A percentile compares a stretch with the other conserved stretches of the same genome.
Evolutionary conservation across 163 green algal genomes (phyloP).

Genomic region (Scenedesmus sp.): DNA sequence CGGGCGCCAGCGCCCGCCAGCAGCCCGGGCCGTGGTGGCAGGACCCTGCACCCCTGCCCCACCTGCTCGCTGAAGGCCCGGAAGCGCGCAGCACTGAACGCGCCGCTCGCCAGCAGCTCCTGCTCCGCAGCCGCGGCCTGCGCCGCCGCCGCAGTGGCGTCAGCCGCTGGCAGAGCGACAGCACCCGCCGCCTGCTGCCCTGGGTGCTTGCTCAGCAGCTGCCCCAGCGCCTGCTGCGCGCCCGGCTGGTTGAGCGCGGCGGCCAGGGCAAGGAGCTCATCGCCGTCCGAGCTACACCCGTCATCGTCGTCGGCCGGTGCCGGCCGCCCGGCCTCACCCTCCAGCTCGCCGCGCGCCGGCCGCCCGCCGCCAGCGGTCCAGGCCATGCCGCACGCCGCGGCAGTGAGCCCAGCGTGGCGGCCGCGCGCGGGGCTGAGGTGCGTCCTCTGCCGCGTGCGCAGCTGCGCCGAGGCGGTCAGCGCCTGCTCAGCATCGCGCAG

Average conservation of each 20-base stretch:
- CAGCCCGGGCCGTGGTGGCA: not conserved
- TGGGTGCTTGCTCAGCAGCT: not conserved
- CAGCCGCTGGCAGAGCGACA: not conserved
- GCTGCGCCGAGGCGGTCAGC: constrained; percentile 1
- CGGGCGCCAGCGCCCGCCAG: not conserved
- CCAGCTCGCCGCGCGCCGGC: no score
- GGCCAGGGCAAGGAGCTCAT: no score
- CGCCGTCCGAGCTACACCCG: no score
- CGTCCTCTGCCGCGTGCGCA: constrained; percentile 10
- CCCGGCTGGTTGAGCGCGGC: not conserved
- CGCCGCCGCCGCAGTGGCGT: constrained; percentile 5
- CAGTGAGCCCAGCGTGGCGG: no score
- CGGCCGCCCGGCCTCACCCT: no score
- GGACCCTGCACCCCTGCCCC: not conserved
- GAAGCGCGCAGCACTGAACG: constrained; percentile 54
- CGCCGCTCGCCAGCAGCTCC: constrained; percentile 47
- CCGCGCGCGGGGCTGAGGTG: constrained; percentile 26
- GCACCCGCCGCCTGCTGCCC: not conserved
- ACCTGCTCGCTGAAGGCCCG: constrained; percentile 59
- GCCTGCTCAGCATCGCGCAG: constrained; percentile 1
- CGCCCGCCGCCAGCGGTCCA: no score
- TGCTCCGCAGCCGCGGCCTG: constrained; percentile 12
- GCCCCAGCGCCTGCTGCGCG: not conserved
- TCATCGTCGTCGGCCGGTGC: no score
- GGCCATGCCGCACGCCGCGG: no score